A percentile compares a stretch with the other conserved stretches of the same genome.
Evolutionary conservation across 2,329 filamentous ascomycete genomes (phyloP).

Genomic region (Penicillium sp.): DNA sequence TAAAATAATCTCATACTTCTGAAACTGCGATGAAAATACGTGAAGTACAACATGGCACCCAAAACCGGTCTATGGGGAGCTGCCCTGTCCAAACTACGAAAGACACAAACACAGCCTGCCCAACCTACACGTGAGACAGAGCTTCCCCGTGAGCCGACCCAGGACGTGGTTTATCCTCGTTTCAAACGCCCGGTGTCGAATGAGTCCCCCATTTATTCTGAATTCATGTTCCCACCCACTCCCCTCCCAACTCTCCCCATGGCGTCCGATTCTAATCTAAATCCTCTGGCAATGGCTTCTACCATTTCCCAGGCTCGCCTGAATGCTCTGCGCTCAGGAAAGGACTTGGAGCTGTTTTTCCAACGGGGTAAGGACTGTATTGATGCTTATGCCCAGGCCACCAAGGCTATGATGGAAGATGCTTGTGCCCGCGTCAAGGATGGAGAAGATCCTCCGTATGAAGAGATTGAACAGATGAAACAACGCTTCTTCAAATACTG

Average conservation of each 20-base stretch:
- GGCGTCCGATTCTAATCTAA: neutral
- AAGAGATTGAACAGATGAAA: constrained; percentile 5
- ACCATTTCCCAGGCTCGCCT: neutral
- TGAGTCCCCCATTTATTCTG: neutral
- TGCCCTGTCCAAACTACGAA: neutral
- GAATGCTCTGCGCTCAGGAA: neutral
- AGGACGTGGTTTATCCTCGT: neutral
- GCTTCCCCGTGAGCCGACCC: neutral
- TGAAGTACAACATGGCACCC: neutral
- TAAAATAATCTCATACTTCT: neutral
- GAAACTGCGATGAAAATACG: neutral
- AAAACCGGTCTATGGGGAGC: neutral
- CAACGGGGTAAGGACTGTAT: neutral
- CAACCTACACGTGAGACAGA: neutral
- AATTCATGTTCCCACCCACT: neutral
- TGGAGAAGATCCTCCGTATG: constrained; percentile 1
- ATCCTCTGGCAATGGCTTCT: neutral
- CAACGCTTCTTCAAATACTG: constrained; percentile 26
- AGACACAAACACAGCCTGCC: neutral
- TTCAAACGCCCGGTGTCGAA: neutral
- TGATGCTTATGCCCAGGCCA: constrained; percentile 4
- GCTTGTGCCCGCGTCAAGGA: neutral
- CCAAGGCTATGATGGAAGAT: constrained; percentile 4
- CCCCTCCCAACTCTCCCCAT: constrained; percentile 17
- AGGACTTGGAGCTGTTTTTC: neutral